phyloP scores from a whole-genome alignment of 2,329 filamentous ascomycete genomes.

The Niveomyces coronatus region DNA sequence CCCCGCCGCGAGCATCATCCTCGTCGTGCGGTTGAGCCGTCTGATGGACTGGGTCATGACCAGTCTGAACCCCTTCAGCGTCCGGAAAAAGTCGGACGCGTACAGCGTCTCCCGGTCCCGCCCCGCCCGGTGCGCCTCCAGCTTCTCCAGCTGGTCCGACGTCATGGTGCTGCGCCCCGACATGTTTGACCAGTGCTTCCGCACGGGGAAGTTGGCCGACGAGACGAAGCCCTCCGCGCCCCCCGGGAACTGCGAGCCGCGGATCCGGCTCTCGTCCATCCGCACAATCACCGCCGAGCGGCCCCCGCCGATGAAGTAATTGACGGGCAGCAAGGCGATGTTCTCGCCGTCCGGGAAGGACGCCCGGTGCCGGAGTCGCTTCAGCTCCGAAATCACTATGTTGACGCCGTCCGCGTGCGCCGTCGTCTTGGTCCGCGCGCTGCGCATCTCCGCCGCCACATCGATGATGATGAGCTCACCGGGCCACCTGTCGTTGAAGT shows the following conservation, averaged over 20 bases:
- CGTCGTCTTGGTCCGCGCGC: constrained; percentile 1
- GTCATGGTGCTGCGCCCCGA: constrained; percentile 10
- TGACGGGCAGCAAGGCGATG: constrained; percentile 17
- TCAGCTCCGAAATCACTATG: constrained; percentile 15
- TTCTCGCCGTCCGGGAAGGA: constrained; percentile 15
- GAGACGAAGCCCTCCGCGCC: constrained; percentile 19
- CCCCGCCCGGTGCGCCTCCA: constrained; percentile 10
- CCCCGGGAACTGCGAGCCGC: constrained; percentile 15
- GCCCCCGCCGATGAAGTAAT: constrained; percentile 16
- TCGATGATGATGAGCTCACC: constrained; percentile 26
- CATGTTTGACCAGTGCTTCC: constrained; percentile 16
- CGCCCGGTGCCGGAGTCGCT: constrained; percentile 14
- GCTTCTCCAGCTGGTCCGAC: constrained; percentile 14
- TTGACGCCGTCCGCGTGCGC: constrained; percentile 3
- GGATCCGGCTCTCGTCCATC: constrained; percentile 16
- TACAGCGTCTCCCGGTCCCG: constrained; percentile 12
- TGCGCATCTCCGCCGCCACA: constrained; percentile 11
- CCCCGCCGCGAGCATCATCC: constrained; percentile 14
- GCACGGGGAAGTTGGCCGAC: constrained; percentile 16
- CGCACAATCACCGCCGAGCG: constrained; percentile 20
- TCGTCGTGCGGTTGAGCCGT: constrained; percentile 11
- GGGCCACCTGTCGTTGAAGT: constrained; percentile 18
- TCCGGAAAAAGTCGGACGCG: constrained; percentile 19
- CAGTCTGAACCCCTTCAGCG: constrained; percentile 10
- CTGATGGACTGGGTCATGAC: constrained; percentile 9